Evolutionary conservation across 805 yeast species (phyloP).

Genomic region (Nakazawaea sp.): DNA sequence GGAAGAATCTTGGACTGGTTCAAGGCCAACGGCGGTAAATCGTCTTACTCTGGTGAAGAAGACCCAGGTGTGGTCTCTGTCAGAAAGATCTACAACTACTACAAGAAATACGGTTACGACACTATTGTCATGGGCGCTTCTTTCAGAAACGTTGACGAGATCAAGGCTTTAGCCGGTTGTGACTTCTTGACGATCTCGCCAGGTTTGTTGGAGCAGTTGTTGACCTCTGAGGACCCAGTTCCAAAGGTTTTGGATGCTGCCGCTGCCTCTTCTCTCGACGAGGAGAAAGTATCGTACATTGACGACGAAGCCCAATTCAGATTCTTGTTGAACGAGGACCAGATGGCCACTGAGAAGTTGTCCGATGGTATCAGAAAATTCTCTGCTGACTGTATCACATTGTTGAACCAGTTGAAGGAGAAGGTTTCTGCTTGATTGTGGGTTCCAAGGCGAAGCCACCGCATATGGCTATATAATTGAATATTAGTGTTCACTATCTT

Average conservation of each 20-base stretch:
- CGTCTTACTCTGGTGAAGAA: slow-evolving; percentile 57
- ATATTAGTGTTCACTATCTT: no score
- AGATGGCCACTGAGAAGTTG: slow-evolving; percentile 97
- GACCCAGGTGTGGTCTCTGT: slow-evolving; percentile 98
- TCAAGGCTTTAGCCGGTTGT: slow-evolving; percentile 94
- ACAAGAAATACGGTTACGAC: slow-evolving; percentile 93
- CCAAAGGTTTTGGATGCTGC: slow-evolving; percentile 77
- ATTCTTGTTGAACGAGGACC: slow-evolving; percentile 87
- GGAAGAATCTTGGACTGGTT: slow-evolving; percentile 99
- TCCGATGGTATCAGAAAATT: slow-evolving; percentile 97
- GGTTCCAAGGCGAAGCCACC: no score
- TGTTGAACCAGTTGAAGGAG: slow-evolving; percentile 58
- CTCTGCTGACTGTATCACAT: slow-evolving; percentile 85
- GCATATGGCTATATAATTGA: no score
- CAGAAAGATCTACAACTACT: slow-evolving; percentile 86
- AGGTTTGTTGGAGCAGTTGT: slow-evolving; percentile 79
- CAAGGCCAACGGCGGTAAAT: slow-evolving; percentile 90
- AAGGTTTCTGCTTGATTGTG: slow-evolving; percentile 42
- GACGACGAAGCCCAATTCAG: slow-evolving; percentile 89
- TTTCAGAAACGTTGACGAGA: slow-evolving; percentile 95
- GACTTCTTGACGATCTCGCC: slow-evolving; percentile 96
- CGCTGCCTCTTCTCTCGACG: slow-evolving; percentile 46
- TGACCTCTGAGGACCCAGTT: slow-evolving; percentile 69
- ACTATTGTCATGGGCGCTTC: slow-evolving; percentile 99
- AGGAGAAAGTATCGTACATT: slow-evolving; percentile 70